phyloP scores from a whole-genome alignment of 495 filamentous ascomycete genomes.

The Penicillium goetzii region DNA sequence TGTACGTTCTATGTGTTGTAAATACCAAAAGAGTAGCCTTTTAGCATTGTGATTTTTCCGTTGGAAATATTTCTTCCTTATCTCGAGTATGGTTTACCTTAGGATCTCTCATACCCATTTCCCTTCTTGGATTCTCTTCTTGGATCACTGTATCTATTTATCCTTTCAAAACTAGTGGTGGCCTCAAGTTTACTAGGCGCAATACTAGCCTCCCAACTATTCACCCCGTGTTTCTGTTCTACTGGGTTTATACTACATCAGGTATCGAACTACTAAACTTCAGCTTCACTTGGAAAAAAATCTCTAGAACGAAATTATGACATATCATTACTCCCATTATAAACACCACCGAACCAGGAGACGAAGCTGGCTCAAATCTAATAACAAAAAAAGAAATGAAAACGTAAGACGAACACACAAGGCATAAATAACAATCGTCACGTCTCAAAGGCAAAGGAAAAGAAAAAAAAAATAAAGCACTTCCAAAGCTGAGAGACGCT shows the following conservation, averaged over 20 bases:
- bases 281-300: not conserved
- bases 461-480: constrained; percentile 2
- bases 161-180: no score
- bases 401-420: constrained; percentile 22
- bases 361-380: constrained; percentile 35
- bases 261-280: no score
- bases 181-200: no score
- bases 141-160: no score
- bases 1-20: constrained; percentile 1
- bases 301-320: constrained; percentile 20
- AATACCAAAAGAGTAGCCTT: not conserved
- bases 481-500: constrained; percentile 6
- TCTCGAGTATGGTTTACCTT: no score
- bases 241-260: no score
- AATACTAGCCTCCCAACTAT: no score
- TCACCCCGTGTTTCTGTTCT: not conserved
- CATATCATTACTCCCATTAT: constrained; percentile 40
- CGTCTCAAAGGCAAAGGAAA: constrained; percentile 25
- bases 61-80: no score
- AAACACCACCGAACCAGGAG: constrained; percentile 38
- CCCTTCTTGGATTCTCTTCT: no score
- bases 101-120: no score
- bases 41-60: not conserved
- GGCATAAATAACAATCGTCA: constrained; percentile 40
- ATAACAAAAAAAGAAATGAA: constrained; percentile 16